A percentile compares a stretch with the other conserved stretches of the same genome.
phyloP scores from a whole-genome alignment of 75 land plant species.

The Pinus albicaulis region DNA sequence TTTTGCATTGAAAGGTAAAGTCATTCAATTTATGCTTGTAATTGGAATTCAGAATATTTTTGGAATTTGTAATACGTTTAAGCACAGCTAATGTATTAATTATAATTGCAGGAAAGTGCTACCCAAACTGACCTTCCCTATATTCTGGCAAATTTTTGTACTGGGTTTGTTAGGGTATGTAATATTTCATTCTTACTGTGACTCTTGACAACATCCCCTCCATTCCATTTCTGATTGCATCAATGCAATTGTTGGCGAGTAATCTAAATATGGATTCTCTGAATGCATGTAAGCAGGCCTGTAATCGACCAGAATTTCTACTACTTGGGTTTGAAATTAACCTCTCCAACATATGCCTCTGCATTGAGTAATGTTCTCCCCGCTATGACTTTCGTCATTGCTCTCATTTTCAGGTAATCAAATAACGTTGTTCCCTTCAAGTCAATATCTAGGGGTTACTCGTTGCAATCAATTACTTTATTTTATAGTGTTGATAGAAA shows the following conservation, averaged over 20 bases:
- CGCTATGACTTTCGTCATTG: conserved; percentile 36
- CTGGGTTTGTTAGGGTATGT: conserved; percentile 45
- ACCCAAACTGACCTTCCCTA: conserved; percentile 29
- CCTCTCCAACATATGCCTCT: conserved; percentile 36
- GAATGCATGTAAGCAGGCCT: conserved; percentile 12
- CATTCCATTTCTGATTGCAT: too few species aligned
- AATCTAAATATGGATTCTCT: background rate
- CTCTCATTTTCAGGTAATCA: conserved; percentile 21
- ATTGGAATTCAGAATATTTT: too few species aligned
- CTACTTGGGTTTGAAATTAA: conserved; percentile 35
- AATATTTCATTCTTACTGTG: background rate
- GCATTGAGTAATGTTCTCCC: conserved; percentile 39
- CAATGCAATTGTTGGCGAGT: too few species aligned
- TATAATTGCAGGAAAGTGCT: conserved; percentile 26
- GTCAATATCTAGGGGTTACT: background rate
- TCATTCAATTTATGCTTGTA: too few species aligned
- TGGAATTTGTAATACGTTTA: too few species aligned
- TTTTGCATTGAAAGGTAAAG: conserved; percentile 51
- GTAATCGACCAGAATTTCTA: conserved; percentile 35
- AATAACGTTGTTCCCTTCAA: background rate
- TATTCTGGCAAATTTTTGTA: conserved; percentile 32
- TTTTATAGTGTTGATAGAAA: too few species aligned
- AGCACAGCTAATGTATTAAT: too few species aligned
- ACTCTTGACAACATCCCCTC: too few species aligned
- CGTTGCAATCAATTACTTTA: too few species aligned